phyloP scores from a whole-genome alignment of 371 early-diverging fungal genomes.

The Batrachochytrium dendrobatidis region DNA sequence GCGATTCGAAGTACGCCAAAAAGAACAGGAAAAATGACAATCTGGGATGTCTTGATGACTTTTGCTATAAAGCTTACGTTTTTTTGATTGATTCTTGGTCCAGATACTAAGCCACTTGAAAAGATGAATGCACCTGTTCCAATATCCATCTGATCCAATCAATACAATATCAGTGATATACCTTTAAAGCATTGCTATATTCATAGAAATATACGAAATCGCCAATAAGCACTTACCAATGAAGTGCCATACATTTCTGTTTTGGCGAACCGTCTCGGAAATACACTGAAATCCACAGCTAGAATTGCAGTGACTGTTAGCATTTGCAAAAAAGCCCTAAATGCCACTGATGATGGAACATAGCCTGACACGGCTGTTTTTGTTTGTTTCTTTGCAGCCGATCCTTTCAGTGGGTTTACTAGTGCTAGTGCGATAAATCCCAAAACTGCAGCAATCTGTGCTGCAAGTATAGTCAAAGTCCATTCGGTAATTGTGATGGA shows the following conservation, averaged over 20 bases:
- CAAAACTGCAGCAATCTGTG: no score
- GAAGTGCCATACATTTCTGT: constrained; percentile 89
- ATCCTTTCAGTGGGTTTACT: no score
- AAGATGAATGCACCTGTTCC: constrained; percentile 82
- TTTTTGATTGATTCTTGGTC: constrained; percentile 28
- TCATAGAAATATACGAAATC: no score
- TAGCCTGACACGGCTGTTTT: neutral
- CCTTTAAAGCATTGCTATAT: neutral
- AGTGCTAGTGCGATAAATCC: no score
- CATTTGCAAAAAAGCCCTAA: constrained; percentile 68
- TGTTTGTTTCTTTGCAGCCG: no score
- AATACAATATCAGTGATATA: neutral
- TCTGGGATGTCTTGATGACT: constrained; percentile 15
- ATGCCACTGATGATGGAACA: constrained; percentile 41
- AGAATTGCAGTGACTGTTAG: constrained; percentile 55
- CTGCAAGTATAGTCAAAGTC: neutral
- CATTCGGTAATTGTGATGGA: constrained; percentile 14
- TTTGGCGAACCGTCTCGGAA: constrained; percentile 87
- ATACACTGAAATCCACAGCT: constrained; percentile 93
- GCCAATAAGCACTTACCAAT: constrained; percentile 56
- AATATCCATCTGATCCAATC: constrained; percentile 66
- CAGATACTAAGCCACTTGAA: constrained; percentile 69
- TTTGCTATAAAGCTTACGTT: neutral
- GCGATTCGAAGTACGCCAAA: constrained; percentile 66
- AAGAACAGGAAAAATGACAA: constrained; percentile 53